These are phyloP conservation scores for Hortaea sp. DNA, from an alignment of 2,329 filamentous ascomycete genomes.

Conservation along the genomic window DNA sequence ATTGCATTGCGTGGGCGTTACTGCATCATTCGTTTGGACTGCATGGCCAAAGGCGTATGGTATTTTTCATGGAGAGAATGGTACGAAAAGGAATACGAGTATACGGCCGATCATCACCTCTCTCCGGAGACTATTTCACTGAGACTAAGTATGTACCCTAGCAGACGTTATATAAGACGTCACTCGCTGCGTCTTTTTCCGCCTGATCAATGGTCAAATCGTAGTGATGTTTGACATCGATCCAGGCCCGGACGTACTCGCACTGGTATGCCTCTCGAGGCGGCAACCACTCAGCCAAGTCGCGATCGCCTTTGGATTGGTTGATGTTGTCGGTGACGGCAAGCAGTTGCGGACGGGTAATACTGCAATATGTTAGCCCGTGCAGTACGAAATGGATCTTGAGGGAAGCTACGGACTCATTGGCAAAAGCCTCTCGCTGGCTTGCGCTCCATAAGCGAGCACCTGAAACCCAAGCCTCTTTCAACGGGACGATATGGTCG, in stretches of 20 bases:
- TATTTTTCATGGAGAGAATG: too few relatives aligned
- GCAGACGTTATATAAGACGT: slow-evolving; percentile 6
- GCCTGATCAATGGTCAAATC: slow-evolving; percentile 56
- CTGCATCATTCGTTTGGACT: background rate
- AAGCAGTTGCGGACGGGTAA: slow-evolving; percentile 64
- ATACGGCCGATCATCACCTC: too few relatives aligned
- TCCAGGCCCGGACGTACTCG: slow-evolving; percentile 67
- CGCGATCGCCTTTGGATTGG: slow-evolving; percentile 58
- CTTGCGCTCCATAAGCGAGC: slow-evolving; percentile 61
- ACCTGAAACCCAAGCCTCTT: slow-evolving; percentile 42
- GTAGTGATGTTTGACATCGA: slow-evolving; percentile 68
- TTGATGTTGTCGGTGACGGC: slow-evolving; percentile 73
- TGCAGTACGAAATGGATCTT: too few relatives aligned
- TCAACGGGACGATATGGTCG: slow-evolving; percentile 72
- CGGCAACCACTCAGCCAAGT: slow-evolving; percentile 69
- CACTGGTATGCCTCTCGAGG: slow-evolving; percentile 61
- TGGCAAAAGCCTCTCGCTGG: slow-evolving; percentile 35
- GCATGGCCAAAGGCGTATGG: too few relatives aligned
- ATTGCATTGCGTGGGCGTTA: background rate
- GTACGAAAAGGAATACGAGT: too few relatives aligned
- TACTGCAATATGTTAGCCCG: slow-evolving; percentile 40
- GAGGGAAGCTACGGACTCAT: background rate
- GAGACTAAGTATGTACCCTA: background rate
- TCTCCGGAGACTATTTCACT: too few relatives aligned
- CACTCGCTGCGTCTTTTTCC: slow-evolving; percentile 46